phyloP scores from a whole-genome alignment of 306 rosid genomes.

The Cicer judaicum region DNA sequence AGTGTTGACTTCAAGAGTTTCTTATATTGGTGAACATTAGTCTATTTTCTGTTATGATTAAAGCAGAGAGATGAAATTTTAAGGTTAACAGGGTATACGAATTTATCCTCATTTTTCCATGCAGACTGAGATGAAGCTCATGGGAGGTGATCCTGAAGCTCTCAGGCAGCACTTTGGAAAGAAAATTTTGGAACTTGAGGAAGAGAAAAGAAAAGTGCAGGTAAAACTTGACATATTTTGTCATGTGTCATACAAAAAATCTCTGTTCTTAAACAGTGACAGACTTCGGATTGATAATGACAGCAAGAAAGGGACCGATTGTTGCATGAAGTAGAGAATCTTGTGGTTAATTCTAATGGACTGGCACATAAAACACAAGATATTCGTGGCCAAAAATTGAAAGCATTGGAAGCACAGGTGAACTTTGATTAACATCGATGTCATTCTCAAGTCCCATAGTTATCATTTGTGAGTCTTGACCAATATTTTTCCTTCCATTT shows the following conservation, averaged over 20 bases:
- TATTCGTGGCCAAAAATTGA: slow-evolving; percentile 64
- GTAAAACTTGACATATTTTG: slow-evolving; percentile 45
- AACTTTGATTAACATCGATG: slow-evolving; percentile 27
- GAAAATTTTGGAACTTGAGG: slow-evolving; percentile 78
- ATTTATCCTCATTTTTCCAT: slow-evolving; percentile 25
- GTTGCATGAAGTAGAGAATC: slow-evolving; percentile 72
- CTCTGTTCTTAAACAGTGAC: slow-evolving; percentile 35
- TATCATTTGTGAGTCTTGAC: slow-evolving; percentile 12
- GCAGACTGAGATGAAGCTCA: slow-evolving; percentile 78
- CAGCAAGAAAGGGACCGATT: slow-evolving; percentile 80
- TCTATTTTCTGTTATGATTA: slow-evolving; percentile 25
- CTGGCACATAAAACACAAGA: slow-evolving; percentile 63
- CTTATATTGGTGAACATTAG: slow-evolving; percentile 1
- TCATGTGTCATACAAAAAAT: slow-evolving; percentile 4
- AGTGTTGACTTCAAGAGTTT: slow-evolving; percentile 5
- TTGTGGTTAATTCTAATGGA: slow-evolving; percentile 63
- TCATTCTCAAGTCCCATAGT: slow-evolving; percentile 32
- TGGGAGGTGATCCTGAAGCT: slow-evolving; percentile 63
- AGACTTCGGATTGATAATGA: slow-evolving; percentile 44
- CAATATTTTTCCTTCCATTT: slow-evolving; percentile 12
- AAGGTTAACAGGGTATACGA: slow-evolving; percentile 34
- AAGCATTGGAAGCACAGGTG: slow-evolving; percentile 74
- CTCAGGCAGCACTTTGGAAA: slow-evolving; percentile 73
- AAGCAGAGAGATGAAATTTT: slow-evolving; percentile 29
- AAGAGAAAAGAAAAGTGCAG: slow-evolving; percentile 80